Evolutionary conservation across 2,329 filamentous ascomycete species (phyloP).

Genomic region (Xylariaceae sp.): DNA sequence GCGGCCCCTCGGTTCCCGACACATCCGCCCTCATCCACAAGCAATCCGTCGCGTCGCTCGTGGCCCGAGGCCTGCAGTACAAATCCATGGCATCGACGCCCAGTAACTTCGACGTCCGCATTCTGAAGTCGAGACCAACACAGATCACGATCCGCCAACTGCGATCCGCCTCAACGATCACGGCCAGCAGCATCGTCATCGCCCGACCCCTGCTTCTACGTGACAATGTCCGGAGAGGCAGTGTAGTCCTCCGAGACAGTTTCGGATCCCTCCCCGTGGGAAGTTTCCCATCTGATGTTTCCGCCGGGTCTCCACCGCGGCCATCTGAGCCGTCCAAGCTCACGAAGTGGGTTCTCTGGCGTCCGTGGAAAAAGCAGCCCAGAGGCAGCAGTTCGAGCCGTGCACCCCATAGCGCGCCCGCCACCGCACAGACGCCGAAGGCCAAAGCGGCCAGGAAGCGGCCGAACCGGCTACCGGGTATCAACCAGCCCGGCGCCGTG

Average conservation of each 20-base stretch:
- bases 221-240: conserved; percentile 44
- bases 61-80: conserved; percentile 65
- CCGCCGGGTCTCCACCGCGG: conserved; percentile 25
- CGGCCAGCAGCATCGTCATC: conserved; percentile 53
- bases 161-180: conserved; percentile 49
- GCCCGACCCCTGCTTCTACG: conserved; percentile 54
- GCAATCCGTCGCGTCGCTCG: conserved; percentile 43
- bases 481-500: conserved; percentile 73
- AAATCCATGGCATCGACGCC: conserved; percentile 85
- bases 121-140: conserved; percentile 67
- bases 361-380: conserved; percentile 24
- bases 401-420: conserved; percentile 1
- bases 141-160: conserved; percentile 59
- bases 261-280: conserved; percentile 25
- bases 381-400: background rate
- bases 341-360: conserved; percentile 45
- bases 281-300: conserved; percentile 34
- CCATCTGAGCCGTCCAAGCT: conserved; percentile 28
- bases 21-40: conserved; percentile 32
- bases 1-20: conserved; percentile 24
- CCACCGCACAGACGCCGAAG: conserved; percentile 28
- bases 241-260: conserved; percentile 54
- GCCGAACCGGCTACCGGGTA: conserved; percentile 58
- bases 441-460: conserved; percentile 30
- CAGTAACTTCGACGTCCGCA: conserved; percentile 87